These are phyloP conservation scores for Aspergillus brasiliensis DNA, from an alignment of 2,329 filamentous ascomycete species.

Conservation along the genomic window DNA sequence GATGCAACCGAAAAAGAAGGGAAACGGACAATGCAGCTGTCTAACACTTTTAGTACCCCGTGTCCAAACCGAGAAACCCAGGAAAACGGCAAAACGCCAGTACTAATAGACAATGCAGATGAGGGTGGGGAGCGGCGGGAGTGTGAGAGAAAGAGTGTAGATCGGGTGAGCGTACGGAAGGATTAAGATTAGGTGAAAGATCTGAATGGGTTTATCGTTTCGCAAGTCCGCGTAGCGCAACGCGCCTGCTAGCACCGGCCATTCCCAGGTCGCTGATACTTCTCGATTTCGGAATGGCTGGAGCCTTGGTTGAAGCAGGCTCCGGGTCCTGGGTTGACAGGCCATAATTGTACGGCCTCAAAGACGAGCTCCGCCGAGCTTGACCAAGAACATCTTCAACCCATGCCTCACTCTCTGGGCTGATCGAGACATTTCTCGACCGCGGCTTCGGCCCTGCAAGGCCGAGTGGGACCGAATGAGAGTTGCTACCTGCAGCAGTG, in stretches of 20 bases:
- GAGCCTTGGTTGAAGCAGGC: conserved; percentile 14
- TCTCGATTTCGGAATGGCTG: conserved; percentile 32
- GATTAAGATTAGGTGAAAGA: background rate
- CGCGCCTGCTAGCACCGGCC: conserved; percentile 39
- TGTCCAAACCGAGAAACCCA: conserved; percentile 12
- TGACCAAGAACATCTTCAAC: conserved; percentile 50
- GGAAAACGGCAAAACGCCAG: conserved; percentile 15
- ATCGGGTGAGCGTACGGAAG: conserved; percentile 4
- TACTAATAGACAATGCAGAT: conserved; percentile 16
- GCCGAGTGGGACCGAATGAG: conserved; percentile 44
- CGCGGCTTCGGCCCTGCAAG: conserved; percentile 48
- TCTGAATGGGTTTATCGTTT: conserved; percentile 20
- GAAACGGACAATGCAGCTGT: conserved; percentile 9
- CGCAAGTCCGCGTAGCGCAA: conserved; percentile 40
- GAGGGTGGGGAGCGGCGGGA: conserved; percentile 2
- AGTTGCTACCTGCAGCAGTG: conserved; percentile 16
- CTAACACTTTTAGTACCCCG: conserved; percentile 12
- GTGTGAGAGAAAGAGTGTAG: conserved; percentile 9
- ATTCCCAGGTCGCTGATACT: conserved; percentile 45
- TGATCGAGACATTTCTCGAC: conserved; percentile 44
- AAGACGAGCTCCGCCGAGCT: conserved; percentile 42
- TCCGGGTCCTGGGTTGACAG: conserved; percentile 21
- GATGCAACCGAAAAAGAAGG: conserved; percentile 11
- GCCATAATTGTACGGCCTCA: conserved; percentile 31
- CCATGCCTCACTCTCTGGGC: conserved; percentile 50